Evolutionary conservation across 2,329 filamentous ascomycete genomes (phyloP), one percentile per base, ranked within the genome.

Genomic region (Fusarium concolor): DNA sequence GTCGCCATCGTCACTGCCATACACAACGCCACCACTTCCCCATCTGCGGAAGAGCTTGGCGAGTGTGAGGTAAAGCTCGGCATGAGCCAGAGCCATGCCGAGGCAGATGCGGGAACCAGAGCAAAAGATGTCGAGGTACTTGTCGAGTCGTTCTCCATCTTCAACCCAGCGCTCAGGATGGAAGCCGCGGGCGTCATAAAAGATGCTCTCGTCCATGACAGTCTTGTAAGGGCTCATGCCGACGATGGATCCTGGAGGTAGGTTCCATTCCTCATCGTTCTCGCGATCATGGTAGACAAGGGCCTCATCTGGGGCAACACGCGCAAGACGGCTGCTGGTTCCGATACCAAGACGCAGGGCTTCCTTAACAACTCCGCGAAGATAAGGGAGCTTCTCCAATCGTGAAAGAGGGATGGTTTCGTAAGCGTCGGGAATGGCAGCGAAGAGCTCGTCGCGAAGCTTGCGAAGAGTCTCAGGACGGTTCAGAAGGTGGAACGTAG

Each of bases 291-390:
- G 60, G 24, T 74, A 74, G 37, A 74, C 59, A 20, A 79, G 68
- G 5, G 71, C 67, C 62, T 79, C 77, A 28, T 76, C 70, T 3
- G 84, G 82, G 0, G 84, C 83, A 18, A 84, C 75, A 2, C 85
- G 83, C 51, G 85, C 81, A 2, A 86, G 77, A 6, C 81, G 73
- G 52, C 83, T 79, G n/a, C 80, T 82, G 4, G 84, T 79, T 14
- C 80, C 80, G 15, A 84, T 81, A 51, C 84, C 80, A 6, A 85
- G 74, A 9, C 86, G 81, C 68, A 86, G 76, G 1, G 82, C 77
- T 72, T 87, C 85, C 45, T 82, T 83, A 56, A 87, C 78, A 5
- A 86, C 82, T n/a, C 82, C 84, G 28, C 79, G 74, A 26, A 87
- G 78, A 64, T 85, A 86, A 0, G 79, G 79, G 28, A 82, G 70